A percentile compares a stretch with the other conserved stretches of the same genome.
Conservation (phyloP, 306 rosid genomes). For the Cercis canadensis region DNA sequence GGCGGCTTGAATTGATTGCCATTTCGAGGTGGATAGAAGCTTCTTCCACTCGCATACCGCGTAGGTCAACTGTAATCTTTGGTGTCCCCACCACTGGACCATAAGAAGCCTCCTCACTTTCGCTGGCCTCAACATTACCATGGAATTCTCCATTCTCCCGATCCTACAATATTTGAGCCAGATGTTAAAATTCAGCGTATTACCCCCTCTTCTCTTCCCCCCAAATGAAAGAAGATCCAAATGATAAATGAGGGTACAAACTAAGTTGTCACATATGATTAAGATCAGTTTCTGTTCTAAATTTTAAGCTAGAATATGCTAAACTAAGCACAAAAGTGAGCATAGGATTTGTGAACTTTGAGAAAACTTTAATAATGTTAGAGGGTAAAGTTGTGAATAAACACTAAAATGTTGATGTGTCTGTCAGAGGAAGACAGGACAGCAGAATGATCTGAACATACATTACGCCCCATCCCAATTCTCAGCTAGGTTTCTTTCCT, state of each 20-base stretch:
- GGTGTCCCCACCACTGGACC: constrained; percentile 79
- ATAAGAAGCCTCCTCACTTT: constrained; percentile 53
- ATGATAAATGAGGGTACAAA: too few relatives aligned
- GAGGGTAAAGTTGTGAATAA: background rate
- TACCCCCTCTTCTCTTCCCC: too few relatives aligned
- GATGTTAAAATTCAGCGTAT: too few relatives aligned
- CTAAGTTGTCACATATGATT: too few relatives aligned
- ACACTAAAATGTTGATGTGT: background rate
- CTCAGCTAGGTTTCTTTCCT: constrained; percentile 21
- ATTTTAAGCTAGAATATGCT: too few relatives aligned
- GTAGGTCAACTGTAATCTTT: constrained; percentile 81
- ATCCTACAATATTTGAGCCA: constrained; percentile 49
- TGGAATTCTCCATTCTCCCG: constrained; percentile 41
- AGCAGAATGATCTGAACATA: background rate
- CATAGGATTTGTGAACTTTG: too few relatives aligned
- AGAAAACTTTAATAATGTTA: too few relatives aligned
- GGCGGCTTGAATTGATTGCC: constrained; percentile 62
- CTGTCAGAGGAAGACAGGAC: background rate
- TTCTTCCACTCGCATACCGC: constrained; percentile 88
- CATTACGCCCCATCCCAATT: background rate
- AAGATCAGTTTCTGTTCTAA: too few relatives aligned
- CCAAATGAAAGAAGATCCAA: too few relatives aligned
- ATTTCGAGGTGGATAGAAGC: constrained; percentile 77
- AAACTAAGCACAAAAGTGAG: too few relatives aligned
- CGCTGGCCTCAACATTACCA: constrained; percentile 38